These are phyloP conservation scores for Crucihimalaya himalaica DNA, from an alignment of 345 rosid genomes.

Conservation along the genomic window DNA sequence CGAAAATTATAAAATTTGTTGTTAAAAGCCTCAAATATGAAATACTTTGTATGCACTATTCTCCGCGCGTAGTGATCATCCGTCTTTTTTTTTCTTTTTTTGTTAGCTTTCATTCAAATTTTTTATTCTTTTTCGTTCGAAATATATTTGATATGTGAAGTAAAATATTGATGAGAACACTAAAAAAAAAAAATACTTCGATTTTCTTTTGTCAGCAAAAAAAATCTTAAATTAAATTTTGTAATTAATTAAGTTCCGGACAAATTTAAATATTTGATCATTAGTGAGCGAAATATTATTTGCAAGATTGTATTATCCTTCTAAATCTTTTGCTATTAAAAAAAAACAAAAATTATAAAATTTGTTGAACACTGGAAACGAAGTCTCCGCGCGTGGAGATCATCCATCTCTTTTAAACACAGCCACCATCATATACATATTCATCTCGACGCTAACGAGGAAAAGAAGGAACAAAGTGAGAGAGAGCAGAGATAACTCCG, in stretches of 20 bases:
- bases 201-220: neutral
- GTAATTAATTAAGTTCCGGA: neutral
- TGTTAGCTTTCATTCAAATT: too few relatives aligned
- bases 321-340: too few relatives aligned
- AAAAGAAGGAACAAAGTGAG: neutral
- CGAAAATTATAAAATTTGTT: too few relatives aligned
- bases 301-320: neutral
- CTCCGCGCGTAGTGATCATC: too few relatives aligned
- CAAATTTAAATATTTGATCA: neutral
- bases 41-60: too few relatives aligned
- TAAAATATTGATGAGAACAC: too few relatives aligned
- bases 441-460: conserved; percentile 2
- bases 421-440: conserved; percentile 22
- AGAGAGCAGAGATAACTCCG: conserved; percentile 34
- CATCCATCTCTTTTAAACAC: conserved; percentile 31
- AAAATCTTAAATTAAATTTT: neutral
- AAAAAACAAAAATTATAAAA: too few relatives aligned
- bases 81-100: too few relatives aligned
- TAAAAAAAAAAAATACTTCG: neutral
- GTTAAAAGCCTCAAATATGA: too few relatives aligned
- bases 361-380: conserved; percentile 23
- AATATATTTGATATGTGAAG: too few relatives aligned
- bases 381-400: neutral
- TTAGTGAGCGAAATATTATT: neutral
- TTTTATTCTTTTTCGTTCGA: too few relatives aligned